phyloP scores from a whole-genome alignment of 805 yeast species.

The Maudiozyma bulderi region DNA sequence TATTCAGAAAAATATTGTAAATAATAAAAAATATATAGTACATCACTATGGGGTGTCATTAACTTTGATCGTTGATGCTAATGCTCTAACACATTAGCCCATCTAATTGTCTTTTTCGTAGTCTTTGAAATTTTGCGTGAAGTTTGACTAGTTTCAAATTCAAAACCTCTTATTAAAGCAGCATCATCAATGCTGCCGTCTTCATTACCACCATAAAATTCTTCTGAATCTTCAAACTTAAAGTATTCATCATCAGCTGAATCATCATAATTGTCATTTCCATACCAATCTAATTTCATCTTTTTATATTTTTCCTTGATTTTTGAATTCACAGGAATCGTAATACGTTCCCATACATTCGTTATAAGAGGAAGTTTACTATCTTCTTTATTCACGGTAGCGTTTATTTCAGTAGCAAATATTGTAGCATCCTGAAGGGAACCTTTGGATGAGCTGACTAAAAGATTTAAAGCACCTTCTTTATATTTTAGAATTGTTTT shows the following conservation, averaged over 20 bases:
- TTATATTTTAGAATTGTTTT: conserved; percentile 17
- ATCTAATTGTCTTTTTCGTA: conserved; percentile 1
- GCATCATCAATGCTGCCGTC: conserved; percentile 11
- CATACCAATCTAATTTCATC: conserved; percentile 11
- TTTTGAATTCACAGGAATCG: conserved; percentile 24
- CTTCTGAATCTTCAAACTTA: not conserved
- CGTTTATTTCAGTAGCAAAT: conserved; percentile 27
- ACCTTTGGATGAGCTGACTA: conserved; percentile 24
- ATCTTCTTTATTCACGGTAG: conserved; percentile 10
- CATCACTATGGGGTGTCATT: too few relatives aligned
- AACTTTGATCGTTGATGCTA: not conserved
- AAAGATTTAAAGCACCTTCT: conserved; percentile 14
- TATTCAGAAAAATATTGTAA: too few relatives aligned
- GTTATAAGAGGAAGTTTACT: conserved; percentile 18
- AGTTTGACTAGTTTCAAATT: conserved; percentile 5
- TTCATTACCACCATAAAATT: not conserved
- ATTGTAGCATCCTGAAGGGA: conserved; percentile 26
- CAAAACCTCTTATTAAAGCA: conserved; percentile 25
- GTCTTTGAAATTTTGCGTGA: not conserved
- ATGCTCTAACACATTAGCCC: not conserved
- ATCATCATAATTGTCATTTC: conserved; percentile 9
- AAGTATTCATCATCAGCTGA: conserved; percentile 4
- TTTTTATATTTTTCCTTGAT: conserved; percentile 19
- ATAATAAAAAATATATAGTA: too few relatives aligned
- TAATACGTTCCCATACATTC: conserved; percentile 19